A percentile compares a stretch with the other conserved stretches of the same genome.
Conservation (phyloP, 257 asterid species). For the Lycium ferocissimum region DNA sequence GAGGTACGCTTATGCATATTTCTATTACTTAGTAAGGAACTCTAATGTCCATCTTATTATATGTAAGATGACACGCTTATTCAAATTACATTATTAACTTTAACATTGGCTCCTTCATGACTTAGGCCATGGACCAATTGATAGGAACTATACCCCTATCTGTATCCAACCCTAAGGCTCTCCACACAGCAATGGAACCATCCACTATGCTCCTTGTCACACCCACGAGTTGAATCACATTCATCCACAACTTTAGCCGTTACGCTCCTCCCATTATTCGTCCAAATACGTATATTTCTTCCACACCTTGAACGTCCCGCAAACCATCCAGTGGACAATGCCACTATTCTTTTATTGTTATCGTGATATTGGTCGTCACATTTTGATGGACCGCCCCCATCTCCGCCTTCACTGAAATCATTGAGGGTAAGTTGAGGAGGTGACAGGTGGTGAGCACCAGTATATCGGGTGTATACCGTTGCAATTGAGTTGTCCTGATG, state of each 20-base stretch:
- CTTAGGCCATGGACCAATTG: constrained; percentile 49
- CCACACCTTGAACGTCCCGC: constrained; percentile 46
- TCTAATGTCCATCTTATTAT: too few species aligned
- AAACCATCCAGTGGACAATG: constrained; percentile 59
- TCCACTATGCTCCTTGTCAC: constrained; percentile 55
- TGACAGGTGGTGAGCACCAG: constrained; percentile 47
- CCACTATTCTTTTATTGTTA: constrained; percentile 46
- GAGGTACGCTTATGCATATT: too few species aligned
- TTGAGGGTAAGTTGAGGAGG: constrained; percentile 49
- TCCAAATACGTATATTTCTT: constrained; percentile 35
- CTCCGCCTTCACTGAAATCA: constrained; percentile 50
- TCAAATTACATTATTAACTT: too few species aligned
- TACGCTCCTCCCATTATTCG: constrained; percentile 48
- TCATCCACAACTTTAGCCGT: constrained; percentile 63
- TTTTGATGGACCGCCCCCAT: constrained; percentile 48
- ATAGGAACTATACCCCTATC: constrained; percentile 35
- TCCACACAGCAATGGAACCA: constrained; percentile 48
- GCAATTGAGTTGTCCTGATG: background rate
- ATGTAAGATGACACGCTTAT: too few species aligned
- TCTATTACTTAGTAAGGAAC: too few species aligned
- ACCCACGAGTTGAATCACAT: constrained; percentile 57
- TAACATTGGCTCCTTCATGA: too few species aligned
- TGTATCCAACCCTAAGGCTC: constrained; percentile 38
- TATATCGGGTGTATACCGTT: constrained; percentile 26
- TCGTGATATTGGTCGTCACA: constrained; percentile 45